A percentile compares a stretch with the other conserved stretches of the same genome.
These are phyloP conservation scores for Coniochaeta sp. DNA, from an alignment of 2,329 filamentous ascomycete species.

Conservation along the genomic window DNA sequence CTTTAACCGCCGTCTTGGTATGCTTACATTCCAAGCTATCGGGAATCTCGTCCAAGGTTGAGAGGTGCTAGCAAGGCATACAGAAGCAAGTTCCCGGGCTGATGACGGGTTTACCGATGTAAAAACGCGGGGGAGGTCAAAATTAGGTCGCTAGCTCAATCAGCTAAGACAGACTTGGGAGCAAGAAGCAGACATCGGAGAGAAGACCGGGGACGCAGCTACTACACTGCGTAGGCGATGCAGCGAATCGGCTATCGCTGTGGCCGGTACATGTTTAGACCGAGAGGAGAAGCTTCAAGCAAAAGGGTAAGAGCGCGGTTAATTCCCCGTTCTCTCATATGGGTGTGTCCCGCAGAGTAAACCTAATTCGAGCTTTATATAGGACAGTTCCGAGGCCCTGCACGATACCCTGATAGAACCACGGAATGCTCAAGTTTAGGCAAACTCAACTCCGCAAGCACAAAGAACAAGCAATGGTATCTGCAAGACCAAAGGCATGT, in stretches of 20 bases:
- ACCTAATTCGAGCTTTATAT: neutral
- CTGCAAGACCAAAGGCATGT: slow-evolving; percentile 7
- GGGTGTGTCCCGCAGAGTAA: neutral
- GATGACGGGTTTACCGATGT: neutral
- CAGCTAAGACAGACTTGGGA: neutral
- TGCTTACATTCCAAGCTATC: neutral
- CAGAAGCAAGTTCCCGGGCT: neutral
- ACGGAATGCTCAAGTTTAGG: neutral
- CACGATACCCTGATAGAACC: neutral
- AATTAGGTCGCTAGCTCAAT: neutral
- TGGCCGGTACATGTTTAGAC: neutral
- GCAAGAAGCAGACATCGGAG: neutral
- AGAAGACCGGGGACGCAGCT: neutral
- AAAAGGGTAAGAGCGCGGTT: neutral
- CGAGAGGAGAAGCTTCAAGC: neutral
- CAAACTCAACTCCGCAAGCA: neutral
- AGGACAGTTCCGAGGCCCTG: neutral
- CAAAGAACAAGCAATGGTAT: slow-evolving; percentile 5
- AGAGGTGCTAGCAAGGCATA: no score
- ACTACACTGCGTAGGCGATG: neutral
- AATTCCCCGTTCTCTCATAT: no score
- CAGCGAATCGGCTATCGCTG: neutral
- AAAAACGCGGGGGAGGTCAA: neutral
- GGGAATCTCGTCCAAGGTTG: neutral
- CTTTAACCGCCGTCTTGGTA: neutral